Base-by-base conservation (phyloP, 352 stramenopile species). In the Pythium phragmiticola region DNA sequence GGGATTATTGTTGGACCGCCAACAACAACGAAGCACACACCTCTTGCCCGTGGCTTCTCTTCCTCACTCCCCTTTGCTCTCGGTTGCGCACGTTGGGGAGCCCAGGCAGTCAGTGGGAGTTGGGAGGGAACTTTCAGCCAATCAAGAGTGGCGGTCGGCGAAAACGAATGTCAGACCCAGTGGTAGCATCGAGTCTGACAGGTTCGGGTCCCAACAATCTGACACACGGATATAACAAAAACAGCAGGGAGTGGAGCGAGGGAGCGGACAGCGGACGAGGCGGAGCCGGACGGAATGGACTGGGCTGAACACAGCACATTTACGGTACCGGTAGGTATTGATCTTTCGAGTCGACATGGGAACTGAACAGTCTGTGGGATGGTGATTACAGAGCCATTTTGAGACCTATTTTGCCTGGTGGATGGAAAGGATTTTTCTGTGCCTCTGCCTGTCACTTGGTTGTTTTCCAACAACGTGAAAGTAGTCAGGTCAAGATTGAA, bases 31-130 rank as follows among this genome's bases (percentile, higher is more conserved):
- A 34, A 14, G 26, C 46, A 33, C 13, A 46, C 37, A 42, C 9
- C 37, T 42, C 37, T 42, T 42, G 9, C 11, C 37, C 37, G 11
- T 17, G 37, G 37, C 52, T 33, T n/a, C 50, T 46, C 30, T 28
- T 43, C 23, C 39, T 33, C 23, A 57, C 59, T 54, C 59, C 59
- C 41, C 59, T 65, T 65, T 59, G 50, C 34, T 34, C 42, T 23
- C 58, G 60, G 49, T 50, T 68, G 17, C 51, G 53, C 30, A 19
- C 48, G 34, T 45, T 59, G 49, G 39, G 49, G 39, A 37, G 63
- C 43, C 19, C 45, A 70, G 55, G 46, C 53, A 70, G 64, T 70
- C 64, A 70, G 64, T 70, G 64, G 57, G 64, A 62, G 57, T 57
- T 14, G 42, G 37, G 36, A 12, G 34, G 23, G 43, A 9, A 37